Evolutionary conservation across 306 rosid genomes (phyloP).

Genomic region (Crotalaria pallida): DNA sequence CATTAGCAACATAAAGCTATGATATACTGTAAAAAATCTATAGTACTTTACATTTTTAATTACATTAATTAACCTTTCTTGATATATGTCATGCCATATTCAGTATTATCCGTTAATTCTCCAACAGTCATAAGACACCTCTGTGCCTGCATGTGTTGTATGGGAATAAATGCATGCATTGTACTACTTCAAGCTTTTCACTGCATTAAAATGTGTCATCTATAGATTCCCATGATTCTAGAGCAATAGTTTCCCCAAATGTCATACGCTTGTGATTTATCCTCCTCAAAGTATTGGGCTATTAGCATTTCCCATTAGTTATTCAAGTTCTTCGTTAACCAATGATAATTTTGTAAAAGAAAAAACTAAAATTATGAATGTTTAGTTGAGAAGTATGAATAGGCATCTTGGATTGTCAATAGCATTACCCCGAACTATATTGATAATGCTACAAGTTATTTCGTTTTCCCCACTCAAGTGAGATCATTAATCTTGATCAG

Average conservation of each 20-base stretch:
- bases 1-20: background rate
- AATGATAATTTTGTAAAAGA: no score
- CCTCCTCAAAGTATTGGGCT: no score
- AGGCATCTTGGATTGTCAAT: no score
- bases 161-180: background rate
- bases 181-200: background rate
- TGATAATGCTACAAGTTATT: background rate
- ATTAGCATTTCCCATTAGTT: no score
- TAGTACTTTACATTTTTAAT: background rate
- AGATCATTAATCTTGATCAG: background rate
- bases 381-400: no score
- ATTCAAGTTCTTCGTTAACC: no score
- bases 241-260: slow-evolving; percentile 6
- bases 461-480: background rate
- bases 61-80: background rate
- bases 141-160: background rate
- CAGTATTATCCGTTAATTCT: background rate
- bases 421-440: background rate
- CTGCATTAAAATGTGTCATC: background rate
- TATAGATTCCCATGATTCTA: background rate
- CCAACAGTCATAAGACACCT: background rate
- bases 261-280: background rate
- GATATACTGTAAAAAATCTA: background rate
- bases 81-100: background rate
- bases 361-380: no score